Base-by-base conservation (phyloP, 2,329 filamentous ascomycete genomes). In the Cladosporium sp. region DNA sequence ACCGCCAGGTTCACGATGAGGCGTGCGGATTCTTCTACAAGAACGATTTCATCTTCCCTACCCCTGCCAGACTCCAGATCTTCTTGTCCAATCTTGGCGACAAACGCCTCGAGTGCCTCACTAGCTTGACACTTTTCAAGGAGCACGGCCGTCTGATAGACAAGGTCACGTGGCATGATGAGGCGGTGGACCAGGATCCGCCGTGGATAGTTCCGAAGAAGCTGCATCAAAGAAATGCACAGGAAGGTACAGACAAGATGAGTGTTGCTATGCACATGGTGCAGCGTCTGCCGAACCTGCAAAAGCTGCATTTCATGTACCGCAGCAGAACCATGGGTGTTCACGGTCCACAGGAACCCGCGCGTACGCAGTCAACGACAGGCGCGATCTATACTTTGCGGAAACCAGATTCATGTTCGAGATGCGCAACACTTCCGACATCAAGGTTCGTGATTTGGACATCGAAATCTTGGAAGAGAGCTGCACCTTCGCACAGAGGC, bases 1-100 rank as follows among this genome's bases (percentile, higher is more conserved):
- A 72, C 62, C 74, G 71, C 8, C 77, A 78, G 61, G 68, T 82
- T 44, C 74, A 77, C 59, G 61, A 68, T 53, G 80, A 83, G 63
- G 71, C 78, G 2, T 71, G 71, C 47, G 71, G 69, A 34, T 68
- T 81, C 40, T 82, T 81, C 70, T 72, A 73, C 53, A 64, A 75
- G 13, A 80, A 80, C 58, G 65, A 72, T n/a, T 81, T 81, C 2
- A 13, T 17, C 15, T 47, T 47, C 15, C 13, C 22, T 6, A 10
- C 13, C 1, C 24, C 44, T 3, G 15, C 3, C 24, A 13, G 15
- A 12, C 13, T 47, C 5, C 4, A 5, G 15, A 6, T n/a, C 1
- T 47, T 47, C 24, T 13, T 32, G 12, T 9, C 13, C 22, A 47
- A 3, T 7, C 12, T 47, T 15, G 13, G 44, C 2, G 15, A 8